phyloP scores from a whole-genome alignment of 768 basidiomycete species.

The Hemileccinum impolitum region DNA sequence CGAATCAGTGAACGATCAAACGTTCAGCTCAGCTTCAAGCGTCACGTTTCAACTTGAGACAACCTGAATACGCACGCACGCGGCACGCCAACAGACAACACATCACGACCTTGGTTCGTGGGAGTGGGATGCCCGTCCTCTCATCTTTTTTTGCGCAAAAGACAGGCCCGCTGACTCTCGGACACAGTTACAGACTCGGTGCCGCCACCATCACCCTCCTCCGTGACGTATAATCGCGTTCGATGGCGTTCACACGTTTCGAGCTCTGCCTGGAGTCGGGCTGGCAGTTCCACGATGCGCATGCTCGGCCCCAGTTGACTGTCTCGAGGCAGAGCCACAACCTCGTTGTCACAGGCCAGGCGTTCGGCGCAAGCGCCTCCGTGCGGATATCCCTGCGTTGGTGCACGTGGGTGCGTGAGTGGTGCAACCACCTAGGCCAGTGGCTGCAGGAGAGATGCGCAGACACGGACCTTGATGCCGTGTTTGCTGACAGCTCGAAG shows the following conservation, averaged over 20 bases:
- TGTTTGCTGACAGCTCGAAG: neutral
- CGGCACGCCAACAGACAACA: neutral
- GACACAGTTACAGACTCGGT: neutral
- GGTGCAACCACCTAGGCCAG: constrained; percentile 9
- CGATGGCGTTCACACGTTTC: constrained; percentile 25
- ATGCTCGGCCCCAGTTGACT: constrained; percentile 20
- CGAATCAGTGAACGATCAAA: neutral
- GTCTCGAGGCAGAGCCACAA: constrained; percentile 20
- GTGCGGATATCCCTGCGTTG: constrained; percentile 20
- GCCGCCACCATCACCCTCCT: neutral
- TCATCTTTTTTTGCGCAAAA: neutral
- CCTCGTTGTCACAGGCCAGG: constrained; percentile 25
- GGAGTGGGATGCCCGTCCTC: neutral
- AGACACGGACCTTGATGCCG: too few species aligned
- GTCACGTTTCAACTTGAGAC: neutral
- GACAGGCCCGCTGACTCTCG: constrained; percentile 1
- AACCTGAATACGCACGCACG: neutral
- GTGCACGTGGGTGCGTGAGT: constrained; percentile 22
- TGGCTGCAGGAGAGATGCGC: neutral
- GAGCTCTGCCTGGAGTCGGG: constrained; percentile 18
- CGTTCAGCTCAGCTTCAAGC: too few species aligned
- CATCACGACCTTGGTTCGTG: neutral
- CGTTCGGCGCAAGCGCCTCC: constrained; percentile 23
- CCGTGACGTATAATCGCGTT: neutral
- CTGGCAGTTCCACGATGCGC: constrained; percentile 20